Base-by-base conservation (phyloP, 2,329 filamentous ascomycete species). In the Exserohilum rostratum region DNA sequence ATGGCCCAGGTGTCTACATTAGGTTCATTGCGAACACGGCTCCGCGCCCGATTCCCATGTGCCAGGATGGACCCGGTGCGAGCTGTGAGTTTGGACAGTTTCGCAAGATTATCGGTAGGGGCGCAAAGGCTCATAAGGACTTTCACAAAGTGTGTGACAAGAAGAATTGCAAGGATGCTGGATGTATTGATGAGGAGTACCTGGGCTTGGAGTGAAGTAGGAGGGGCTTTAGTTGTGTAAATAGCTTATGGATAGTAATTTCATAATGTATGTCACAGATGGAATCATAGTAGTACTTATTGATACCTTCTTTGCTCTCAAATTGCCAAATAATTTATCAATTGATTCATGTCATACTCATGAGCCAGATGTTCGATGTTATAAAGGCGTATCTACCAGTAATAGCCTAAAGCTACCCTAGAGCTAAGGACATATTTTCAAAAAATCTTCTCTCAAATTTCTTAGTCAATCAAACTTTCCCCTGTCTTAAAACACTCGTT, bases 11-110 rank as follows among this genome's bases (percentile, higher is more conserved):
- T 7, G 80, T 83, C 2, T 83, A 79, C 60, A 79, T 82, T 57
- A 71, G 82, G n/a, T 78, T 82, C 3, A 68, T 83, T 53, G 80
- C 81, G 10, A 83, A 83, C 59, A 75, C 77, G 38, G 77, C 75
- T 18, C 81, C 81, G 5, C 78, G 82, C 60, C 77, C 77, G 0
- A 69, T 83, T 37, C 74, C 77, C 0, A 76, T 71, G 1, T 83
- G 82, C 61, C 72, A 71, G 39, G 77, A 79, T 60, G 81, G 81
- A 0, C 82, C 81, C 0, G 76, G 77, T 12, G 79, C 79, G 58
- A 82, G 79, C 50, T 84, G 82, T 65, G 74, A 71, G 9, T 74
- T 78, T 39, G 70, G 71, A n/a, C 60, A 68, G 9, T 82, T 83
- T 60, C 57, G 69, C 35, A 68, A 74, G 2, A 75, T 80, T 46